A percentile compares a stretch with the other conserved stretches of the same genome.
phyloP scores from a whole-genome alignment of 78 protist species.

The Bodo saltans region DNA sequence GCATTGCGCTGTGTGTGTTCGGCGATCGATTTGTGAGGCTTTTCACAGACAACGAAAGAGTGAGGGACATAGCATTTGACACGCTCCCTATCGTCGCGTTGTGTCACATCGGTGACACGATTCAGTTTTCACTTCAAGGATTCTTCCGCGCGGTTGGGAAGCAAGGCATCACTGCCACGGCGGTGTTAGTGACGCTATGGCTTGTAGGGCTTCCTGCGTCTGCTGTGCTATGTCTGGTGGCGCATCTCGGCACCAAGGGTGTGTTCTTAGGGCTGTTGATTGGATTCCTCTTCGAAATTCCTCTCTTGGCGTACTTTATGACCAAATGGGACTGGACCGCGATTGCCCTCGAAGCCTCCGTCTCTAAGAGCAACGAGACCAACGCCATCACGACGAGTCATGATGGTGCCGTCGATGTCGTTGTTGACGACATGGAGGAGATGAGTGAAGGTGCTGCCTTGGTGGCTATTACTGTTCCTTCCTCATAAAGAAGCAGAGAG shows the following conservation, averaged over 20 bases:
- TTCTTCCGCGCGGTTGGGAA: neutral
- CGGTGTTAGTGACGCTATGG: neutral
- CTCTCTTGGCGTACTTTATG: no score
- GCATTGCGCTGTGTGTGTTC: neutral
- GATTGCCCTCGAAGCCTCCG: no score
- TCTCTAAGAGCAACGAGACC: no score
- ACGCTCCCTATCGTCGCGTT: neutral
- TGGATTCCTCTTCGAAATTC: neutral
- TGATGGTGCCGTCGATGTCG: no score
- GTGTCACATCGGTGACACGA: neutral
- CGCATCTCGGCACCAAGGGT: neutral
- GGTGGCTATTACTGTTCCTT: no score
- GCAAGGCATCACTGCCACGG: neutral
- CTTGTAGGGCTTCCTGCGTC: neutral
- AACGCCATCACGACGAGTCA: no score
- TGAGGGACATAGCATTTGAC: neutral
- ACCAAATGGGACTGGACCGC: no score
- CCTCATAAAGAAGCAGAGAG: no score
- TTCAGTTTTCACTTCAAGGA: neutral
- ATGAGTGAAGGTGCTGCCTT: no score
- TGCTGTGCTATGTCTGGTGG: neutral
- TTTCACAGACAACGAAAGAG: neutral
- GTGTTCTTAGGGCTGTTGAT: neutral
- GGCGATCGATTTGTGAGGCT: neutral
- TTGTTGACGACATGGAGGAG: no score